Evolutionary conservation across 1,139 yeast species (phyloP), one percentile per base, ranked within the genome.

Genomic region (Candida sp.): DNA sequence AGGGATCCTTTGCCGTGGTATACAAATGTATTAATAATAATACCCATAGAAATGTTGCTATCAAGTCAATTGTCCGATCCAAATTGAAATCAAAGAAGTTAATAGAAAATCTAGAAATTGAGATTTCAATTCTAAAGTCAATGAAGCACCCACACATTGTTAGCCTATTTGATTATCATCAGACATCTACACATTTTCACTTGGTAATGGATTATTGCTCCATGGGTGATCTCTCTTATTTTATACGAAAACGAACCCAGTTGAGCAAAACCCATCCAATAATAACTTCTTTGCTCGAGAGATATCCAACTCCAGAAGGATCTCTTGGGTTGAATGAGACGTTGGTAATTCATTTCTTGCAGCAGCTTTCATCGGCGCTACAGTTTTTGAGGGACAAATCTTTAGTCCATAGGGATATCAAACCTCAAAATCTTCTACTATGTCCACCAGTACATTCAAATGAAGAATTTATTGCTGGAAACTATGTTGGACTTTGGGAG

Each of bases 131-230:
- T 42, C 73, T 93, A 52, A 89, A 90, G 67, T 81, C 86, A 42
- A 77, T 93, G 74, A 82, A 84, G 53, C 97, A 93, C 58, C 96
- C 97, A 3, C 98, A 93, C 62, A 87, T 93, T 42, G 99, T 93
- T 4, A 84, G 86, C 11, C 70, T 93, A 41, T 65, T 87, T 44
- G 98, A 91, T 56, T 89, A 88, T 60, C 82, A 84, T 49, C 86
- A 88, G 57, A 86, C 96, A 0, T 63, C 81, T 8, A 71, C 86
- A 8, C 89, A 91, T 63, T 88, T 90, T 67, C 95, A 89, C 63
- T 71, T 93, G 51, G 82, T 91, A n/a, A 93, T 93, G 98, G 98
- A 93, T 61, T 93, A 89, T 66, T 93, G 99, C 61, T 84, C 97
- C 0, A 73, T 93, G 64, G 99, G 99, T 7, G 99, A 93, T 65